These are phyloP conservation scores for Orobanche coerulescens DNA, from an alignment of 257 asterid genomes.

Conservation along the genomic window DNA sequence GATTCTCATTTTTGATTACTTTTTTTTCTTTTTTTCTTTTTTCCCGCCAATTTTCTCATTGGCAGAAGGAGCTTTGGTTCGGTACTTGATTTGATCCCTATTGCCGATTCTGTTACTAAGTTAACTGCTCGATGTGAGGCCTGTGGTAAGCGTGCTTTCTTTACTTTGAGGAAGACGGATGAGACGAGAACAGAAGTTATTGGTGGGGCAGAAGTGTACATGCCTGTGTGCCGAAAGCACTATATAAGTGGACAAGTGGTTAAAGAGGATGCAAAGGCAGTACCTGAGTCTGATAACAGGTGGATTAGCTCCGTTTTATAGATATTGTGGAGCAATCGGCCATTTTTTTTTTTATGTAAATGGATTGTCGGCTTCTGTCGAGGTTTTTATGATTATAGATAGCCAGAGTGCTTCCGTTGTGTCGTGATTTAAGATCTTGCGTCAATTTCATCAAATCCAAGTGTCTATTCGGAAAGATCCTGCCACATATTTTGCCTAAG, in stretches of 20 bases:
- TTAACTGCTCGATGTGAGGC: conserved; percentile 72
- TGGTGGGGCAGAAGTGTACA: conserved; percentile 86
- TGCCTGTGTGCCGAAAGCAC: conserved; percentile 95
- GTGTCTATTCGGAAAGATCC: not conserved
- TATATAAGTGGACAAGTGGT: conserved; percentile 75
- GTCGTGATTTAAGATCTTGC: too few species aligned
- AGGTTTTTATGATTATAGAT: too few species aligned
- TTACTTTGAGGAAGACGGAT: conserved; percentile 79
- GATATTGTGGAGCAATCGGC: not conserved
- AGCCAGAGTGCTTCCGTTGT: too few species aligned
- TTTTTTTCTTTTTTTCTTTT: not conserved
- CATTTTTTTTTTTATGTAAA: too few species aligned
- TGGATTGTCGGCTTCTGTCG: too few species aligned
- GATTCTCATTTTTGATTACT: not conserved
- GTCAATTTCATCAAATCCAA: not conserved
- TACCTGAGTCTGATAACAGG: conserved; percentile 41
- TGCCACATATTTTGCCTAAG: not conserved
- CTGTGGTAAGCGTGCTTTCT: conserved; percentile 63
- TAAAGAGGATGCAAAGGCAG: conserved; percentile 63
- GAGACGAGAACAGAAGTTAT: conserved; percentile 69
- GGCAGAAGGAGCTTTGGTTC: conserved; percentile 82
- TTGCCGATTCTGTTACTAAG: conserved; percentile 82
- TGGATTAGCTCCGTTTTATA: conserved; percentile 31
- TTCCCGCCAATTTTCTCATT: not conserved
- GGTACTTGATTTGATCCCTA: conserved; percentile 76